phyloP scores from a whole-genome alignment of 192 early-diverging fungal species.

The Ambispora gerdemannii region DNA sequence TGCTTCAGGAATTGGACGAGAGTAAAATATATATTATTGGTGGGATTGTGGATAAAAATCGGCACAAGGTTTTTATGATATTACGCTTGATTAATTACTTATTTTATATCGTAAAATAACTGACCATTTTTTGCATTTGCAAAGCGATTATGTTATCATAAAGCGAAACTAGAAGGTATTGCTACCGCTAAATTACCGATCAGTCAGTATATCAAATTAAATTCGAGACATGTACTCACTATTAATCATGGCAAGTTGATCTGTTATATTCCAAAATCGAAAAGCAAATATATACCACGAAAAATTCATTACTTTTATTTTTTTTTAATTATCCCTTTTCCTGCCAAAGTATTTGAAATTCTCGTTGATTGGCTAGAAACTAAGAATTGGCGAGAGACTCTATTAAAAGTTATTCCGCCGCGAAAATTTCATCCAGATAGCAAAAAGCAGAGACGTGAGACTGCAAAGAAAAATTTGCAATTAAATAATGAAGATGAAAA shows the following conservation, averaged over 20 bases:
- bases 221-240: slow-evolving; percentile 80
- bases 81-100: no score
- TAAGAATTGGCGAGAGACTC: slow-evolving; percentile 81
- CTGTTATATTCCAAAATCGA: no score
- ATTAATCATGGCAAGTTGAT: slow-evolving; percentile 87
- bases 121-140: no score
- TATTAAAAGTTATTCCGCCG: slow-evolving; percentile 86
- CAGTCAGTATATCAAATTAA: slow-evolving; percentile 76
- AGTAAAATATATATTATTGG: slow-evolving; percentile 85
- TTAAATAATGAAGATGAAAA: not conserved
- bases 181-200: slow-evolving; percentile 81
- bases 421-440: slow-evolving; percentile 64
- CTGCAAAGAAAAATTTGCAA: not conserved
- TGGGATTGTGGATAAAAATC: slow-evolving; percentile 93
- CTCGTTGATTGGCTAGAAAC: slow-evolving; percentile 73
- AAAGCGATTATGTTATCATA: slow-evolving; percentile 66
- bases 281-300: no score
- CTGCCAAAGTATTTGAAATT: slow-evolving; percentile 77
- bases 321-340: not conserved
- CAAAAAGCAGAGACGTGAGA: slow-evolving; percentile 6
- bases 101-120: no score
- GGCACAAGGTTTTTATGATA: slow-evolving; percentile 62
- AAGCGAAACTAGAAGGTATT: slow-evolving; percentile 74
- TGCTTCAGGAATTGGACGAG: slow-evolving; percentile 64
- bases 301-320: no score